A percentile compares a stretch with the other conserved stretches of the same genome.
Evolutionary conservation across 1,284 basidiomycete species (phyloP).

Genomic region (Cerioporus squamosus): DNA sequence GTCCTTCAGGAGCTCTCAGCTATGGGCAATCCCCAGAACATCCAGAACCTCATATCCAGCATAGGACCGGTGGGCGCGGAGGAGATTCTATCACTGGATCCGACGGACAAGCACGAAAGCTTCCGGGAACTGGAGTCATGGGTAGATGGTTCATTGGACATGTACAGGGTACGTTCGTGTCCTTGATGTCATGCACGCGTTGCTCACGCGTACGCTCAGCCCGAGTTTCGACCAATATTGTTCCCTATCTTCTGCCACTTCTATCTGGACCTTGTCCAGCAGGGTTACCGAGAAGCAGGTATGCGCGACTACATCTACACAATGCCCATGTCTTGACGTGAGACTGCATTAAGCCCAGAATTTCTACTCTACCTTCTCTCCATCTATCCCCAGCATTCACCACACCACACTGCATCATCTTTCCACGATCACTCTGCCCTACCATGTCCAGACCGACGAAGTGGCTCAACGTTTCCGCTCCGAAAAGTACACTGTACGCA

Average conservation of each 20-base stretch:
- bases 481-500: slow-evolving; percentile 90
- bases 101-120: slow-evolving; percentile 88
- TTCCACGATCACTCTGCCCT: slow-evolving; percentile 81
- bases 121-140: slow-evolving; percentile 91
- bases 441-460: slow-evolving; percentile 86
- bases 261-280: slow-evolving; percentile 92
- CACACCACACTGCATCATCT: slow-evolving; percentile 79
- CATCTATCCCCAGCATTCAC: slow-evolving; percentile 74
- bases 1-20: slow-evolving; percentile 69
- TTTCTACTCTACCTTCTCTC: slow-evolving; percentile 78
- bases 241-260: slow-evolving; percentile 98
- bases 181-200: slow-evolving; percentile 1
- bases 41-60: slow-evolving; percentile 76
- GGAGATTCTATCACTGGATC: slow-evolving; percentile 83
- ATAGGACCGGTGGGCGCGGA: slow-evolving; percentile 80
- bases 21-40: slow-evolving; percentile 67
- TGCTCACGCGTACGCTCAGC: slow-evolving; percentile 48
- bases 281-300: slow-evolving; percentile 91
- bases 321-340: not conserved
- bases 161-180: slow-evolving; percentile 68
- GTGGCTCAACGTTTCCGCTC: slow-evolving; percentile 85
- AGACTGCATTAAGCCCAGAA: slow-evolving; percentile 55
- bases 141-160: slow-evolving; percentile 89
- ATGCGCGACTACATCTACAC: slow-evolving; percentile 32
- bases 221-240: slow-evolving; percentile 91